Percentiles rank a stretch among this genome's conserved stretches.
Evolutionary conservation across 2,329 filamentous ascomycete genomes (phyloP).

Genomic region (Exutisphaerella laricina): DNA sequence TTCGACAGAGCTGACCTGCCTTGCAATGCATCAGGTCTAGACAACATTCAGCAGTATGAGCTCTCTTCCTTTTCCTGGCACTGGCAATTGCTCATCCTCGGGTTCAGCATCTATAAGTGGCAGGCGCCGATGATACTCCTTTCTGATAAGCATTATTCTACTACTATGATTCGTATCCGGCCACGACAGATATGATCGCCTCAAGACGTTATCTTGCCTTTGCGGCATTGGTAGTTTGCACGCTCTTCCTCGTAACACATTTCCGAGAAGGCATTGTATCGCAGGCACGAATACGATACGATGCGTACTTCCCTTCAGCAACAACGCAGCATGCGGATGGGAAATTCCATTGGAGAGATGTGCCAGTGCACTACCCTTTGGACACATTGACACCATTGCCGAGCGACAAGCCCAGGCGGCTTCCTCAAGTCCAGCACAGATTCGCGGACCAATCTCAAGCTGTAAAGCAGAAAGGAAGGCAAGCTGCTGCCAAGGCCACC

Average conservation of each 20-base stretch:
- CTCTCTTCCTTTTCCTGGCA: background rate
- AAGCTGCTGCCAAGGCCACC: slow-evolving; percentile 37
- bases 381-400: slow-evolving; percentile 35
- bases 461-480: slow-evolving; percentile 32
- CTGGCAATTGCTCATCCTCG: background rate
- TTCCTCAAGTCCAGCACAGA: slow-evolving; percentile 41
- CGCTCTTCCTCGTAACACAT: slow-evolving; percentile 36
- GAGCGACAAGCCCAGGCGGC: slow-evolving; percentile 32
- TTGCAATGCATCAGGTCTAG: no score
- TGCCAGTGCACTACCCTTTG: slow-evolving; percentile 39
- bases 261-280: slow-evolving; percentile 27
- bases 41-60: no score
- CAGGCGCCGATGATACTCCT: background rate
- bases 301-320: slow-evolving; percentile 13
- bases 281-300: slow-evolving; percentile 14
- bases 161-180: background rate
- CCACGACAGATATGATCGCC: background rate
- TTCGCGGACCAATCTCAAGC: slow-evolving; percentile 36
- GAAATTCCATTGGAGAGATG: slow-evolving; percentile 37
- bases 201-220: background rate
- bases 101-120: background rate
- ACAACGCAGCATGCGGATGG: slow-evolving; percentile 16
- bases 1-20: no score
- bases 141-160: background rate
- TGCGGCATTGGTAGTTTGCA: slow-evolving; percentile 22